Evolutionary conservation across 164 flowering plant species (phyloP).

Genomic region (Vitis rotundifolia): DNA sequence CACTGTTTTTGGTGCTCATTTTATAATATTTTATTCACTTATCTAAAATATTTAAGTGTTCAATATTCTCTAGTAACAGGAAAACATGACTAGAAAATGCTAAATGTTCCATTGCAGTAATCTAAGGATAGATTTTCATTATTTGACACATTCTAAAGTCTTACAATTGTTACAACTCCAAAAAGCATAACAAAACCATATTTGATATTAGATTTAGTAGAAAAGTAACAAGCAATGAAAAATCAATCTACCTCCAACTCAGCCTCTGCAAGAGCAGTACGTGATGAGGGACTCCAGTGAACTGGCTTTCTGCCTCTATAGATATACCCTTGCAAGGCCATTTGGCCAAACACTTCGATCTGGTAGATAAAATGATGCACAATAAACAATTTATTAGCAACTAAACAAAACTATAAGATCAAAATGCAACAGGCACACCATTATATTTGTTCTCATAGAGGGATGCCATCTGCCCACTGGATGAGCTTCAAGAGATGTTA

Average conservation of each 20-base stretch:
- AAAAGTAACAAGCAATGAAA: background rate
- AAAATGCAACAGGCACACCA: background rate
- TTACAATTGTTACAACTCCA: background rate
- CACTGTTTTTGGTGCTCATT: too few species aligned
- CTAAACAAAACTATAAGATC: background rate
- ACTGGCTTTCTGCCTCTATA: conserved; percentile 96
- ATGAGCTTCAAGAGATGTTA: too few species aligned
- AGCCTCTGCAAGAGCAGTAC: conserved; percentile 99
- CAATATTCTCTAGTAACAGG: too few species aligned
- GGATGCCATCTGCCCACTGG: background rate
- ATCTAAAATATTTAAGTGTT: too few species aligned
- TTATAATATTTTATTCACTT: too few species aligned
- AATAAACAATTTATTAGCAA: conserved; percentile 11
- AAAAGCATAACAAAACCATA: background rate
- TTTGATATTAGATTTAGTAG: background rate
- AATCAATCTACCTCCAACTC: conserved; percentile 78
- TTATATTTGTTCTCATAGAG: background rate
- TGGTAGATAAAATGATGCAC: conserved; percentile 25
- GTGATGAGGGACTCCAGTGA: conserved; percentile 98
- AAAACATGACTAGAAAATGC: too few species aligned
- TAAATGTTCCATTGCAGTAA: too few species aligned
- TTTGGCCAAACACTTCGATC: conserved; percentile 95
- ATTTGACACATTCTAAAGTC: too few species aligned
- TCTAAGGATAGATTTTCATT: too few species aligned
- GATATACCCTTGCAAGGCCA: conserved; percentile 83